A percentile compares a stretch with the other conserved stretches of the same genome.
These are phyloP conservation scores for Phlyctochytrium bullatum DNA, from an alignment of 192 early-diverging fungal species.

Conservation along the genomic window DNA sequence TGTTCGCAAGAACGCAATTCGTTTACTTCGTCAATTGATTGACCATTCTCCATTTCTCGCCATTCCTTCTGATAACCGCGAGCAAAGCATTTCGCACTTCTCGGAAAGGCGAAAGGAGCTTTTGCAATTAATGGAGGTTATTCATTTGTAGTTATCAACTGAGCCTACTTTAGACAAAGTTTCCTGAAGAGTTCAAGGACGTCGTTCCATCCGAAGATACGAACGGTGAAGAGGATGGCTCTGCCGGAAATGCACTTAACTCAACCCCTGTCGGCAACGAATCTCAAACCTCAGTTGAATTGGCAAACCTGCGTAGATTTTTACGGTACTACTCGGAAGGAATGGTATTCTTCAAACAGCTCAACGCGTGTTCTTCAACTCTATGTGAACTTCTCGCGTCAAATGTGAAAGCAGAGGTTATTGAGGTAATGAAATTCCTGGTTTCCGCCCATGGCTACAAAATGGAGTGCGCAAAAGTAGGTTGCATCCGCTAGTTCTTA, in stretches of 20 bases:
- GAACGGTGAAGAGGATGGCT: no score
- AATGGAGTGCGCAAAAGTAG: slow-evolving; percentile 75
- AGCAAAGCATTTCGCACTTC: slow-evolving; percentile 69
- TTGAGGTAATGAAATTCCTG: slow-evolving; percentile 96
- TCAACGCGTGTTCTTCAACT: slow-evolving; percentile 70
- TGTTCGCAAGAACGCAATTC: slow-evolving; percentile 89
- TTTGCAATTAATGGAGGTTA: slow-evolving; percentile 66
- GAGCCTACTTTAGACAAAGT: slow-evolving; percentile 10
- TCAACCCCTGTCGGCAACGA: no score
- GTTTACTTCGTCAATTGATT: slow-evolving; percentile 75
- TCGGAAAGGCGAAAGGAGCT: slow-evolving; percentile 63
- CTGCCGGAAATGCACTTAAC: no score
- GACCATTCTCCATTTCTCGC: slow-evolving; percentile 82
- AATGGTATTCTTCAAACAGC: slow-evolving; percentile 78
- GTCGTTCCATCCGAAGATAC: not conserved
- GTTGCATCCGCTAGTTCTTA: slow-evolving; percentile 1
- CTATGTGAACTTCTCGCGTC: slow-evolving; percentile 85
- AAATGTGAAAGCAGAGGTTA: slow-evolving; percentile 86
- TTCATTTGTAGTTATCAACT: not conserved
- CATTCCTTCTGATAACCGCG: slow-evolving; percentile 72
- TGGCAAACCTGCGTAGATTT: slow-evolving; percentile 34
- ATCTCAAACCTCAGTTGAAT: no score
- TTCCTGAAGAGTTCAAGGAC: slow-evolving; percentile 19
- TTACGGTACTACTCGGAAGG: slow-evolving; percentile 85
- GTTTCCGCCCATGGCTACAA: slow-evolving; percentile 79